Evolutionary conservation across 2,329 filamentous ascomycete genomes (phyloP).

Genomic region (Trichoderma endophyticum): DNA sequence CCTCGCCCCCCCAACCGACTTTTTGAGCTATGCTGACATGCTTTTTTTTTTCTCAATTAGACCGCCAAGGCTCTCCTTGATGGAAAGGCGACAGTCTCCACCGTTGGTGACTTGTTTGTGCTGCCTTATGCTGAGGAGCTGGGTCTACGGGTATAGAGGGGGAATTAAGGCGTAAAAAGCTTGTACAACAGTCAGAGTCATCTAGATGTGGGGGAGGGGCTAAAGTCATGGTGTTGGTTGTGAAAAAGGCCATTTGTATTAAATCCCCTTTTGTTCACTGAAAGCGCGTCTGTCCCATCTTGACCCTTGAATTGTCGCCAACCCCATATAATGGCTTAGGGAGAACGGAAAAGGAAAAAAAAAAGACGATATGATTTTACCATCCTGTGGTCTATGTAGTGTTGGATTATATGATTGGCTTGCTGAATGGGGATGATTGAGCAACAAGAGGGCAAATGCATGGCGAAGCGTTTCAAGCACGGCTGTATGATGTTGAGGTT

Average conservation of each 20-base stretch:
- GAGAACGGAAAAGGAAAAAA: not conserved
- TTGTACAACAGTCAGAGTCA: slow-evolving; percentile 43
- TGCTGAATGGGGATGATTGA: not conserved
- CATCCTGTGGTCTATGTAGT: not conserved
- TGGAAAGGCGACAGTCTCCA: slow-evolving; percentile 81
- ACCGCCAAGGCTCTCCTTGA: slow-evolving; percentile 84
- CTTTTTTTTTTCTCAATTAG: slow-evolving; percentile 45
- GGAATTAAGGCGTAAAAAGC: slow-evolving; percentile 32
- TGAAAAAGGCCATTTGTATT: slow-evolving; percentile 41
- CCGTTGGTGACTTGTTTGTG: slow-evolving; percentile 86
- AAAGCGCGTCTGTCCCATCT: slow-evolving; percentile 14
- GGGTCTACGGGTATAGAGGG: slow-evolving; percentile 83
- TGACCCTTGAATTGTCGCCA: not conserved
- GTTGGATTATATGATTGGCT: not conserved
- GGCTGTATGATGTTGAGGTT: not conserved
- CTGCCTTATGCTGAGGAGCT: slow-evolving; percentile 93
- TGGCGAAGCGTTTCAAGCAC: not conserved
- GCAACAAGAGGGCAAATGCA: not conserved
- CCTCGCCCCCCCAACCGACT: not conserved
- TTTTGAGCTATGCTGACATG: not conserved
- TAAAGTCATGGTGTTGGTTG: slow-evolving; percentile 37
- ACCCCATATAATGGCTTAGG: not conserved
- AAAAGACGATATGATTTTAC: not conserved
- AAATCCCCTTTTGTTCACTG: slow-evolving; percentile 36
- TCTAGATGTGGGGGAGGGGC: slow-evolving; percentile 35